Evolutionary conservation across 2,329 filamentous ascomycete genomes (phyloP), one percentile per base, ranked within the genome.

Genomic region (Hypocrella siamensis): DNA sequence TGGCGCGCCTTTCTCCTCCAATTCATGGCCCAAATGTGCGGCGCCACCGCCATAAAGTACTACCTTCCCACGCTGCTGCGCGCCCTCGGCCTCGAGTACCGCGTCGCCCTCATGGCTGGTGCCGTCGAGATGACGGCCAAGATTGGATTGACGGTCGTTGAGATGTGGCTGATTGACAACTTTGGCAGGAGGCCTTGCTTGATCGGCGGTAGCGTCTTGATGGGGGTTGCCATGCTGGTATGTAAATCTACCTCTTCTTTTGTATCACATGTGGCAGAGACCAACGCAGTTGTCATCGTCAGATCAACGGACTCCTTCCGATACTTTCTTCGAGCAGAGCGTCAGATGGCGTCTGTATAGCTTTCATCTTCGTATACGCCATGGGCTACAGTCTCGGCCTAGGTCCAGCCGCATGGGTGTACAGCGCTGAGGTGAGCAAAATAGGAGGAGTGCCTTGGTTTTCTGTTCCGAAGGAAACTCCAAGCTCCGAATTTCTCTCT

Each of bases 21-120:
- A 44, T 72, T 73, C 46, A 66, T 73, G 63, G 63, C 65, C 0
- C 66, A 70, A 40, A 67, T 72, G 63, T 70, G 65, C 39, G 68
- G 69, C 15, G 66, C 67, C 11, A 66, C 67, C 0, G 67, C 66
- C 3, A 71, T 73, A 56, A 72, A 73, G 41, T 72, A 73, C 40
- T 72, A 72, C 40, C 55, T 73, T 0, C 68, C 68, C 0, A 61
- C 58, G 0, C 61, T 71, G 7, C 63, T 73, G 35, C 46, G 55
- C 31, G 58, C 58, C 3, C 49, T 73, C 2, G 68, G 70, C 0
- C 46, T 72, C 2, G 49, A 53, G 24, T 58, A 57, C 5, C 56
- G 61, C 7, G 35, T 64, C 12, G 59, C 65, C 2, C 47, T 74
- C 27, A 52, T 72, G 47, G 63, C 63, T 1, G 63, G 65, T 5